Evolutionary conservation across 495 filamentous ascomycete genomes (phyloP), one percentile per base, ranked within the genome.

Genomic region (Penicillium daleae): DNA sequence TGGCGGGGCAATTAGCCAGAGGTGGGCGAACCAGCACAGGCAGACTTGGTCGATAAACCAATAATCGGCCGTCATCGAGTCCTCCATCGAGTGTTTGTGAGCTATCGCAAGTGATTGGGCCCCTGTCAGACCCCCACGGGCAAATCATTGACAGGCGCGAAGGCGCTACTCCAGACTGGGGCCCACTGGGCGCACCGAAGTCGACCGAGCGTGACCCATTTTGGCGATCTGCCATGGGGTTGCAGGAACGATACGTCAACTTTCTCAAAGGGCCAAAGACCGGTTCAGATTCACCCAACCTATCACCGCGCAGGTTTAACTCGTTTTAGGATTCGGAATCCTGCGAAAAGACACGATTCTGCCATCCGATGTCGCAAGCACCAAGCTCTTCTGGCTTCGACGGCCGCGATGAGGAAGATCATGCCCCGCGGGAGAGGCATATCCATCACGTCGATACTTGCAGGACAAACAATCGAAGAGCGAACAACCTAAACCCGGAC

Each of bases 181-280:
- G n/a, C n/a, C n/a, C n/a, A n/a, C n/a, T n/a, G 40, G 35, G 27
- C 19, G 37, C 55, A 26, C 65, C 64, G 59, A 67, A 51, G 51
- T 33, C 29, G 58, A 56, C 60, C 64, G 61, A 61, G 58, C 59
- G 39, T 33, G 59, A 39, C 50, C 62, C 54, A 53, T 39, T 57
- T n/a, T 55, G 31, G 55, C 54, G 67, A 68, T 63, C 61, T 64
- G 51, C 56, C 19, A 29, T 44, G 39, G 59, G 51, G 50, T 57
- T 40, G 42, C 39, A 35, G 61, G 54, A 60, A 56, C 55, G 70
- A 73, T 69, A 73, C 68, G 24, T 73, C 70, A 68, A 71, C 61
- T 71, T 61, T 56, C 42, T 31, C 21, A 27, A 24, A 6, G 3
- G 22, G 24, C 6, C n/a, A 17, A 1, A 39, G 35, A 42, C 24